Conservation (phyloP, 495 filamentous ascomycete genomes). For the Collariella sp. region DNA sequence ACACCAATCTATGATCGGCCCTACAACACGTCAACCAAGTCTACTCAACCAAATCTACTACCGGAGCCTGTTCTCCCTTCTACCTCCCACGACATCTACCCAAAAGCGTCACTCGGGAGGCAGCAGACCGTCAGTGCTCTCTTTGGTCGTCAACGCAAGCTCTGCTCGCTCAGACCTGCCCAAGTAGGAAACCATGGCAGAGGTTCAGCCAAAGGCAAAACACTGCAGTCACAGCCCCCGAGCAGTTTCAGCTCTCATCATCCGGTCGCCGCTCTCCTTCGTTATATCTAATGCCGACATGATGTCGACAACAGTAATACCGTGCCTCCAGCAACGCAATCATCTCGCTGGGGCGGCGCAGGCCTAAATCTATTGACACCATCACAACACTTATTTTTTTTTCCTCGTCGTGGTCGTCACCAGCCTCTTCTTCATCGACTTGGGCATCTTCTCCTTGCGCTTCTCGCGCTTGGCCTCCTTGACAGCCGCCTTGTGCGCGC, state of each 20-base stretch:
- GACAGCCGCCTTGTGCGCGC: conserved; percentile 77
- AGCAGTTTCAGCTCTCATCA: conserved; percentile 28
- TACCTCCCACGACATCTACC: background rate
- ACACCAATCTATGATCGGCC: no score
- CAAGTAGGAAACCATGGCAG: conserved; percentile 1
- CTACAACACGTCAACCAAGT: no score
- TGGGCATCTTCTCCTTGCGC: conserved; percentile 90
- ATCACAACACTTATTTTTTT: conserved; percentile 24
- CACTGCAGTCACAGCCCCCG: conserved; percentile 10
- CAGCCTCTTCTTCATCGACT: conserved; percentile 81
- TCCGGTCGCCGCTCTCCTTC: conserved; percentile 15
- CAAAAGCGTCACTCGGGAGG: background rate
- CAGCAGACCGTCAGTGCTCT: conserved; percentile 43
- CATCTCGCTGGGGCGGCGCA: background rate
- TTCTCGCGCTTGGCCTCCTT: conserved; percentile 93
- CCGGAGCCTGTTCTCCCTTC: no score
- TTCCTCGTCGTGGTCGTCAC: conserved; percentile 38
- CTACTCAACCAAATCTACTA: no score
- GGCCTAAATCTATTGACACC: background rate
- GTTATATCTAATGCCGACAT: background rate
- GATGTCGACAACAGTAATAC: no score
- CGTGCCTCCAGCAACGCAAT: background rate
- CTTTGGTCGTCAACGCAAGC: conserved; percentile 40
- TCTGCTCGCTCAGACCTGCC: conserved; percentile 26
- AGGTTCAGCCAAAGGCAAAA: conserved; percentile 31